phyloP scores from a whole-genome alignment of 805 yeast genomes.

The Candida pseudofarinosa region DNA sequence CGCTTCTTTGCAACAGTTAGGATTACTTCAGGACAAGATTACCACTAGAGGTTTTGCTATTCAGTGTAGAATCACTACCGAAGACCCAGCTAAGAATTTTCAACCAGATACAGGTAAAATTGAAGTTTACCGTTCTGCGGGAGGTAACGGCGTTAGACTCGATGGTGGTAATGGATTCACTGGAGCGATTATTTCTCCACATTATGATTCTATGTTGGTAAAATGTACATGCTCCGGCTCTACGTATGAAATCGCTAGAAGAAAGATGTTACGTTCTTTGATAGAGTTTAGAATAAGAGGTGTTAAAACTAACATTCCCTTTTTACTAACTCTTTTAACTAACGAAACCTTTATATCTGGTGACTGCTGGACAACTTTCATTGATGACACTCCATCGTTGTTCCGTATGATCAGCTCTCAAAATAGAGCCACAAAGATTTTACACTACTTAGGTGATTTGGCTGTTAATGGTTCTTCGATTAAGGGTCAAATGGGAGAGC shows the following conservation, averaged over 20 bases:
- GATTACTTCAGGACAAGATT: constrained; percentile 89
- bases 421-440: constrained; percentile 93
- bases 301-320: constrained; percentile 97
- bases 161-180: constrained; percentile 99
- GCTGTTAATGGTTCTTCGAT: constrained; percentile 95
- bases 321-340: constrained; percentile 85
- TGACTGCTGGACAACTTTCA: constrained; percentile 96
- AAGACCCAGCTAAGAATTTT: constrained; percentile 93
- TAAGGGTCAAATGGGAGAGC: constrained; percentile 91
- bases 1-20: constrained; percentile 87
- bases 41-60: constrained; percentile 97
- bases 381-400: constrained; percentile 94
- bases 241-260: constrained; percentile 91
- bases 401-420: constrained; percentile 93
- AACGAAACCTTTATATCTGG: constrained; percentile 83
- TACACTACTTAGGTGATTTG: constrained; percentile 87
- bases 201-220: constrained; percentile 96
- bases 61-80: constrained; percentile 98
- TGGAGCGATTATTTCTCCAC: constrained; percentile 94
- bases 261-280: constrained; percentile 95
- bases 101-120: constrained; percentile 98
- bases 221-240: constrained; percentile 97
- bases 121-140: constrained; percentile 96
- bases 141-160: constrained; percentile 98
- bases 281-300: constrained; percentile 98